phyloP scores from a whole-genome alignment of 208 protist species.

The Crithidia expoeki region DNA sequence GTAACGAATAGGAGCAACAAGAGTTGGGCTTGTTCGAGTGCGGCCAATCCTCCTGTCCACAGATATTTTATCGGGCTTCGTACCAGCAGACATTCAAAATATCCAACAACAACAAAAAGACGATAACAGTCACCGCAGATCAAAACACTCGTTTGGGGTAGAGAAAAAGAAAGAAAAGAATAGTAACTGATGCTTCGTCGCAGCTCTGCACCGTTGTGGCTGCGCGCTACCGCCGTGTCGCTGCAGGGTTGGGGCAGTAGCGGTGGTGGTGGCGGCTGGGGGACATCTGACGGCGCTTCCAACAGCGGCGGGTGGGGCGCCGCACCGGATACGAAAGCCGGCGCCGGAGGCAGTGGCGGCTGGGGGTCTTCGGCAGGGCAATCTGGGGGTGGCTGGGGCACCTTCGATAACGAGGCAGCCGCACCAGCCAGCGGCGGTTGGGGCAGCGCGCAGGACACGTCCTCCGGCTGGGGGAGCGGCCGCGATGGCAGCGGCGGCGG shows the following conservation, averaged over 20 bases:
- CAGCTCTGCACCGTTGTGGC: constrained; percentile 33
- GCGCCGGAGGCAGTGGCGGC: too few species aligned
- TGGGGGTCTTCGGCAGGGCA: too few species aligned
- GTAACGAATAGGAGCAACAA: too few species aligned
- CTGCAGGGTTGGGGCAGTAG: constrained; percentile 72
- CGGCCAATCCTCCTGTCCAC: too few species aligned
- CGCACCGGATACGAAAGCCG: constrained; percentile 1
- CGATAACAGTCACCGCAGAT: neutral
- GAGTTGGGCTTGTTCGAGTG: neutral
- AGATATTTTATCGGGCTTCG: too few species aligned
- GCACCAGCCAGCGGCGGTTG: constrained; percentile 11
- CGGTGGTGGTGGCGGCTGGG: constrained; percentile 34
- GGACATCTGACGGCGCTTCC: constrained; percentile 1
- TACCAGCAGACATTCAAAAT: too few species aligned
- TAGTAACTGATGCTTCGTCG: constrained; percentile 47
- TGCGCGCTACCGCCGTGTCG: constrained; percentile 36
- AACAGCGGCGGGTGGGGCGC: constrained; percentile 23
- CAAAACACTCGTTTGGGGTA: neutral
- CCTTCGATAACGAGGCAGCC: constrained; percentile 5
- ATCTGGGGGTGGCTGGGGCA: constrained; percentile 30
- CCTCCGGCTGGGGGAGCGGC: constrained; percentile 8
- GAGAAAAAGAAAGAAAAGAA: constrained; percentile 11
- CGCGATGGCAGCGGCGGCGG: constrained; percentile 10
- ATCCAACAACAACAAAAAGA: neutral
- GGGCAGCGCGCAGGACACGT: neutral